phyloP scores from a whole-genome alignment of 2,329 filamentous ascomycete genomes.

The Cladosporium sp. region DNA sequence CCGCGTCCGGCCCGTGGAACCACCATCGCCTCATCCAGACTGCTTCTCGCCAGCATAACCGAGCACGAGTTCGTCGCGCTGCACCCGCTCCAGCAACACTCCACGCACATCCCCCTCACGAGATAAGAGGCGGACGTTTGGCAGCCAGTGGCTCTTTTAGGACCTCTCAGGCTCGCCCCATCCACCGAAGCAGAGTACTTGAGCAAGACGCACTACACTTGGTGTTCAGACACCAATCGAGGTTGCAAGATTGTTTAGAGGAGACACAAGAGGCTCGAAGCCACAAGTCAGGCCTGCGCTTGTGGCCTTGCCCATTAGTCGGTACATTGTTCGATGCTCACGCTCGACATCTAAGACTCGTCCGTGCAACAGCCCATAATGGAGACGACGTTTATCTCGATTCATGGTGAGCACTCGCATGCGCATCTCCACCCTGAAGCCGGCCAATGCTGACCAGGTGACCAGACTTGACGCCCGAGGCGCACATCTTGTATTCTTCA shows the following conservation, averaged over 20 bases:
- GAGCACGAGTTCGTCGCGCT: too few relatives aligned
- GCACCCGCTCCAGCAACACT: too few relatives aligned
- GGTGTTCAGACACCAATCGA: too few relatives aligned
- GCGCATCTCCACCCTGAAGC: background rate
- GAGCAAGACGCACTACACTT: too few relatives aligned
- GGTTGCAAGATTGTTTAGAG: too few relatives aligned
- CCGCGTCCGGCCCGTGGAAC: background rate
- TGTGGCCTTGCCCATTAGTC: too few relatives aligned
- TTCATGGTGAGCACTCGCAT: conserved; percentile 60
- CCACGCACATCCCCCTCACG: too few relatives aligned
- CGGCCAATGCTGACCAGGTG: background rate
- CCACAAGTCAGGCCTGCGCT: background rate
- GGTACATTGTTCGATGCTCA: background rate
- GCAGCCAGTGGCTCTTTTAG: too few relatives aligned
- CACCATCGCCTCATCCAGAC: background rate
- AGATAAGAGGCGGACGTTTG: too few relatives aligned
- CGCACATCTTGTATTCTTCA: conserved; percentile 74
- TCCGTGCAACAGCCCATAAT: conserved; percentile 14
- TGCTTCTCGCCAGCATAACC: too few relatives aligned
- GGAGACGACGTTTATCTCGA: conserved; percentile 71
- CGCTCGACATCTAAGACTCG: background rate
- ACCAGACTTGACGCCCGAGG: conserved; percentile 66
- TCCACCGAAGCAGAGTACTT: too few relatives aligned
- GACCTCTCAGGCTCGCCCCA: too few relatives aligned
- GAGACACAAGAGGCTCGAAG: background rate